Conservation (phyloP, 768 basidiomycete genomes). For the Cystobasidiopsis lactophilus region DNA sequence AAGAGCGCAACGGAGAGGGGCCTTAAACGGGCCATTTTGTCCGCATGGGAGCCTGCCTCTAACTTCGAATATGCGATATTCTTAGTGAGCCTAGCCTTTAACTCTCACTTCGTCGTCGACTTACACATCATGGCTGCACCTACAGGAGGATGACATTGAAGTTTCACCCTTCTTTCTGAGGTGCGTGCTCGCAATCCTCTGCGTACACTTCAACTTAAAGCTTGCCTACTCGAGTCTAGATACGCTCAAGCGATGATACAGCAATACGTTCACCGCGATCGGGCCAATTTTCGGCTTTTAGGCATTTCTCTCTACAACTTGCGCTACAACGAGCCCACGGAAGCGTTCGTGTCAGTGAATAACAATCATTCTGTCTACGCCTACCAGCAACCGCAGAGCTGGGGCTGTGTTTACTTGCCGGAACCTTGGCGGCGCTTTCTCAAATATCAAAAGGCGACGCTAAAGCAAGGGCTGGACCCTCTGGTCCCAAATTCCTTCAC, state of each 20-base stretch:
- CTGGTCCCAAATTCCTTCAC: too few relatives aligned
- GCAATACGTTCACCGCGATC: too few relatives aligned
- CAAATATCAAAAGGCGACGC: neutral
- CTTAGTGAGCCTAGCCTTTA: neutral
- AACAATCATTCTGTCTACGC: neutral
- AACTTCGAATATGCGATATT: neutral
- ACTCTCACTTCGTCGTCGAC: neutral
- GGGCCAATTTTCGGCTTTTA: too few relatives aligned
- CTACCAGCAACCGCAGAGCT: slow-evolving; percentile 6
- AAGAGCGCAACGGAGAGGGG: too few relatives aligned
- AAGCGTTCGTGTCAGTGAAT: neutral
- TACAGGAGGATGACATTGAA: slow-evolving; percentile 2
- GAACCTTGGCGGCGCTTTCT: neutral
- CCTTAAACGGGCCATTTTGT: too few relatives aligned
- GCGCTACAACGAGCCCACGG: neutral
- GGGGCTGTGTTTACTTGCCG: slow-evolving; percentile 1
- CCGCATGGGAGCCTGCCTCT: too few relatives aligned
- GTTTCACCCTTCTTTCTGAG: too few relatives aligned
- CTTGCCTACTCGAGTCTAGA: too few relatives aligned
- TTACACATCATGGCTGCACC: neutral
- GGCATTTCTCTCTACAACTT: slow-evolving; percentile 3
- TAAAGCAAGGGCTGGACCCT: too few relatives aligned
- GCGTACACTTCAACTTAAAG: too few relatives aligned
- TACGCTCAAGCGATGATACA: too few relatives aligned
- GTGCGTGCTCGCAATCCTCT: too few relatives aligned